Conservation (phyloP, 768 basidiomycete species). For the button mushroom (Agaricus bisporus) region DNA sequence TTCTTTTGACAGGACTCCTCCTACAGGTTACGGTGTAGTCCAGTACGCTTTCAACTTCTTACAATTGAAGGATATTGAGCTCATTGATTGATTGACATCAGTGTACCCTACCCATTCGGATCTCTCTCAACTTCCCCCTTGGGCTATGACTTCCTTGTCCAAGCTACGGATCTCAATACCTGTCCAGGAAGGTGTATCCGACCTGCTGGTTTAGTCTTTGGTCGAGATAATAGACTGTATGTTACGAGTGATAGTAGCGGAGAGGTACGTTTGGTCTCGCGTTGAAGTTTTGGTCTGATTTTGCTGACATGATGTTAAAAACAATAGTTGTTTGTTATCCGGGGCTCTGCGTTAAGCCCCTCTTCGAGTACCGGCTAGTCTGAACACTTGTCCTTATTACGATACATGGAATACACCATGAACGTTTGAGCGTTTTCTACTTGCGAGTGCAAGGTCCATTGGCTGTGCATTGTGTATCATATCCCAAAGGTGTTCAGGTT, state of each 20-base stretch:
- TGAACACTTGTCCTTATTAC: too few species aligned
- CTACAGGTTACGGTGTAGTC: conserved; percentile 42
- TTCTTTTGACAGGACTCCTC: conserved; percentile 33
- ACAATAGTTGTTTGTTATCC: conserved; percentile 1
- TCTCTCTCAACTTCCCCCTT: conserved; percentile 5
- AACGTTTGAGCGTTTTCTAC: too few species aligned
- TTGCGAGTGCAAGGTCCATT: too few species aligned
- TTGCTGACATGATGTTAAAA: neutral
- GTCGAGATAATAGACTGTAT: conserved; percentile 25
- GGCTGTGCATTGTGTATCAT: too few species aligned
- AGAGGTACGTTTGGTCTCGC: conserved; percentile 23
- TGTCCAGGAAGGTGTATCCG: conserved; percentile 38
- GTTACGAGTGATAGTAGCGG: conserved; percentile 39
- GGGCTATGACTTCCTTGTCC: conserved; percentile 28
- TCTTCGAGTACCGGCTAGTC: too few species aligned
- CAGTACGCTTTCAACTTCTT: conserved; percentile 18
- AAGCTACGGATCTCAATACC: conserved; percentile 29
- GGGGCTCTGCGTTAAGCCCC: too few species aligned
- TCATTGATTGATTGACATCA: neutral
- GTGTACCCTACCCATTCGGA: conserved; percentile 21
- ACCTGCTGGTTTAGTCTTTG: conserved; percentile 38
- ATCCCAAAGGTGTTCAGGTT: too few species aligned
- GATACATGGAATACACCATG: too few species aligned
- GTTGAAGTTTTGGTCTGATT: too few species aligned
- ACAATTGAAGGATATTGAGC: too few species aligned